phyloP scores from a whole-genome alignment of 768 basidiomycete species.

The Lactarius trivialis region DNA sequence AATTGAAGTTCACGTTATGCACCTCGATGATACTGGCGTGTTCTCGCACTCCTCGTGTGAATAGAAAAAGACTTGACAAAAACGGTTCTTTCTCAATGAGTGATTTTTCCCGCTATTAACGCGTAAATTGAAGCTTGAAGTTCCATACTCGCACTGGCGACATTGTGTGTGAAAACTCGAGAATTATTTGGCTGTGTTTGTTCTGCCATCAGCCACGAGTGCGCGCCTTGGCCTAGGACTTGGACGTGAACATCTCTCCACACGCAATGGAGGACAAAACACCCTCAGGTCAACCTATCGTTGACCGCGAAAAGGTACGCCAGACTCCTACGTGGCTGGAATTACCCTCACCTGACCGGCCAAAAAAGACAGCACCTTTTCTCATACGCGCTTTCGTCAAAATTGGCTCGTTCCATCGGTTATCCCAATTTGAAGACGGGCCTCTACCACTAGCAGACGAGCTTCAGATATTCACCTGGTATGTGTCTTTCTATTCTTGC shows the following conservation, averaged over 20 bases:
- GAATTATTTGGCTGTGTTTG: conserved; percentile 9
- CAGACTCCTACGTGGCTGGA: not conserved
- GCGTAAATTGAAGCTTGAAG: not conserved
- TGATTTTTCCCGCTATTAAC: not conserved
- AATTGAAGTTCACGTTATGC: not conserved
- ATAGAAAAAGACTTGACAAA: not conserved
- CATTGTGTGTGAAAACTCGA: not conserved
- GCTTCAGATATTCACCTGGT: conserved; percentile 80
- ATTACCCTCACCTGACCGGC: not conserved
- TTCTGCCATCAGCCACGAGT: not conserved
- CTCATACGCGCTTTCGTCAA: conserved; percentile 79
- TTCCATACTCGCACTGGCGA: not conserved
- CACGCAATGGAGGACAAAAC: conserved; percentile 35
- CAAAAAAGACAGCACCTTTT: conserved; percentile 64
- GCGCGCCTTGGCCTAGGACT: not conserved
- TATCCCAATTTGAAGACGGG: conserved; percentile 71
- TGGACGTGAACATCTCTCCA: not conserved
- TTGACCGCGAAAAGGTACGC: conserved; percentile 54
- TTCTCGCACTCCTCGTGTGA: not conserved
- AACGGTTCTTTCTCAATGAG: not conserved
- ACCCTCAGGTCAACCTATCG: conserved; percentile 40
- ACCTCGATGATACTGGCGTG: not conserved
- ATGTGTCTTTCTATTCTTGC: conserved; percentile 15
- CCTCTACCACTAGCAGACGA: conserved; percentile 73
- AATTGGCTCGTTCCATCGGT: conserved; percentile 70